Percentiles rank a stretch among this genome's conserved stretches.
Evolutionary conservation across 768 basidiomycete species (phyloP).

Genomic region (Psilocybe sp.): DNA sequence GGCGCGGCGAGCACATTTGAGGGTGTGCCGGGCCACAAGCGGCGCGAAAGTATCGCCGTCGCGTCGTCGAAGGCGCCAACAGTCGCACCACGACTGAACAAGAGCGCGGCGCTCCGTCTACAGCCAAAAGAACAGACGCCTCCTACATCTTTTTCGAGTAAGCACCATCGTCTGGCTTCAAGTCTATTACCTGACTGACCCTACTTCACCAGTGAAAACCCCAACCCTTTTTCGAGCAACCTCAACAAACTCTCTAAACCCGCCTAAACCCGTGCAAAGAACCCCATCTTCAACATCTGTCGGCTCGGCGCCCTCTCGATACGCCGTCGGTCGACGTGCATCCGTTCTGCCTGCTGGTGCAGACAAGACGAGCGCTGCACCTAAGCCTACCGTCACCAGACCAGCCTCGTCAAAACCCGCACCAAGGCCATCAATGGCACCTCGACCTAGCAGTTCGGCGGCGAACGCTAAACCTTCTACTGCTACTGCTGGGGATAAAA

Average conservation of each 20-base stretch:
- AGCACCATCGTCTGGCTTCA: constrained; percentile 27
- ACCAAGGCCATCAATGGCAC: background rate
- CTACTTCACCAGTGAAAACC: constrained; percentile 45
- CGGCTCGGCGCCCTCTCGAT: constrained; percentile 11
- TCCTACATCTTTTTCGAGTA: constrained; percentile 71
- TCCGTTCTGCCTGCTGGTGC: constrained; percentile 29
- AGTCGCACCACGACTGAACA: constrained; percentile 73
- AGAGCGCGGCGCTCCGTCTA: constrained; percentile 66
- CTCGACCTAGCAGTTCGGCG: background rate
- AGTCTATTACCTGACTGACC: background rate
- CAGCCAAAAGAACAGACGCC: constrained; percentile 55
- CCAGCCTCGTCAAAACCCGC: background rate
- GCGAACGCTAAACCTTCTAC: constrained; percentile 1
- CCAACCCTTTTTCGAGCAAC: constrained; percentile 44
- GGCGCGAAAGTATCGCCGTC: constrained; percentile 72
- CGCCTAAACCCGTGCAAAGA: constrained; percentile 17
- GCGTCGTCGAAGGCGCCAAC: constrained; percentile 62
- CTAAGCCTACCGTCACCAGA: background rate
- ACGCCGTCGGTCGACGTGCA: constrained; percentile 33
- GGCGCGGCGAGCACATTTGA: constrained; percentile 49
- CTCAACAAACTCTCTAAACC: constrained; percentile 32
- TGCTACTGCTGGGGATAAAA: constrained; percentile 4
- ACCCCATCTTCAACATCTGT: constrained; percentile 30
- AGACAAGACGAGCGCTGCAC: background rate
- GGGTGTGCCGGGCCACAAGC: constrained; percentile 83